Percentiles rank a stretch among this genome's conserved stretches.
Evolutionary conservation across 2,329 filamentous ascomycete species (phyloP).

Genomic region (Calonectria leucothoes): DNA sequence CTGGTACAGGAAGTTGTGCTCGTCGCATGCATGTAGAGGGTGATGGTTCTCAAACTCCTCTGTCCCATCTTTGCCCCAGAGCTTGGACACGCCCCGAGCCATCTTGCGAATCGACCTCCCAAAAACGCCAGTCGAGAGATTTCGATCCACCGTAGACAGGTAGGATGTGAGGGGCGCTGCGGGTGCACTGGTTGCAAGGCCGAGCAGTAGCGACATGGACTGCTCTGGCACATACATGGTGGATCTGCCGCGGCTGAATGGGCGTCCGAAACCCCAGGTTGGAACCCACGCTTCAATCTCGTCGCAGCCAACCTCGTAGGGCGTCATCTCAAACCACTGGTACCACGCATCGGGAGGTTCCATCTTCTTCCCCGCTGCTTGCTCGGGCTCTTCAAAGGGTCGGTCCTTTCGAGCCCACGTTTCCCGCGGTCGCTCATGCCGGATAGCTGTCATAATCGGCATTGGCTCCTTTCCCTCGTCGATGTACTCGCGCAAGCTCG

Average conservation of each 20-base stretch:
- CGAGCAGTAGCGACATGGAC: slow-evolving; percentile 14
- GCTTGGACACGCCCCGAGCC: slow-evolving; percentile 1
- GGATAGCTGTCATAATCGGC: slow-evolving; percentile 21
- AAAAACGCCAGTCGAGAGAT: not conserved
- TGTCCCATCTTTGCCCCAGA: slow-evolving; percentile 19
- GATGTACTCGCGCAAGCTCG: slow-evolving; percentile 12
- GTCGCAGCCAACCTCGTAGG: slow-evolving; percentile 20
- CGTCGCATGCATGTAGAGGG: slow-evolving; percentile 19
- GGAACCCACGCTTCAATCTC: slow-evolving; percentile 21
- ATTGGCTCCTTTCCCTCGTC: slow-evolving; percentile 14
- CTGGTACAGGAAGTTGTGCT: slow-evolving; percentile 20
- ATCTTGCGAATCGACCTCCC: slow-evolving; percentile 7
- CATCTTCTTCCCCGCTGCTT: not conserved
- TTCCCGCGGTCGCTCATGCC: slow-evolving; percentile 16
- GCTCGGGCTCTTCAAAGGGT: slow-evolving; percentile 10
- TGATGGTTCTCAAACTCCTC: slow-evolving; percentile 21
- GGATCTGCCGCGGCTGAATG: slow-evolving; percentile 13
- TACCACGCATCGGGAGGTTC: slow-evolving; percentile 21
- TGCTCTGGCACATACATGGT: slow-evolving; percentile 23
- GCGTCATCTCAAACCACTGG: slow-evolving; percentile 25
- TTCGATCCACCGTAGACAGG: slow-evolving; percentile 13
- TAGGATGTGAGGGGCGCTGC: slow-evolving; percentile 21
- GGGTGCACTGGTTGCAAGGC: slow-evolving; percentile 19
- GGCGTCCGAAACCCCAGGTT: slow-evolving; percentile 24
- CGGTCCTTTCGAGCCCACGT: slow-evolving; percentile 11